Evolutionary conservation across 2,329 filamentous ascomycete species (phyloP).

Genomic region (Colletotrichum acutatum): DNA sequence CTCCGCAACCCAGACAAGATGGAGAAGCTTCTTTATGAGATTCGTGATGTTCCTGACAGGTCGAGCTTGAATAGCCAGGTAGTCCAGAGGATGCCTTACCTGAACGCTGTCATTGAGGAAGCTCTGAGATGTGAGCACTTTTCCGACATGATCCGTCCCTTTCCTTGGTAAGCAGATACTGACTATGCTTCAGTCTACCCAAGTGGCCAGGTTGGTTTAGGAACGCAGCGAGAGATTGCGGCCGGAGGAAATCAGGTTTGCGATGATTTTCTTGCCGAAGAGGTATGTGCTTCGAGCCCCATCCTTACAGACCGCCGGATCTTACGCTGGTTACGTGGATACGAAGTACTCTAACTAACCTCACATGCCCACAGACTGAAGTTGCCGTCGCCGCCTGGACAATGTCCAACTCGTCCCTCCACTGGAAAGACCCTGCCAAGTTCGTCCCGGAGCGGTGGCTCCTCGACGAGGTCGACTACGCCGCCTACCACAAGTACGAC

Average conservation of each 20-base stretch:
- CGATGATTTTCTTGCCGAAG: not conserved
- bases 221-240: not conserved
- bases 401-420: not conserved
- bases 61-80: not conserved
- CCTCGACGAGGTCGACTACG: not conserved
- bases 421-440: not conserved
- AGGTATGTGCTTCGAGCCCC: not conserved
- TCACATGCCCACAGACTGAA: not conserved
- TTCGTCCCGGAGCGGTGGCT: not conserved
- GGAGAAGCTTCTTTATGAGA: not conserved
- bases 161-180: not conserved
- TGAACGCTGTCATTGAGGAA: not conserved
- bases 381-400: not conserved
- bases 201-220: not conserved
- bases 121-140: not conserved
- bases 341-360: no score
- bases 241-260: not conserved
- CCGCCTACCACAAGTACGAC: not conserved
- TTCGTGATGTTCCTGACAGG: not conserved
- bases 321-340: no score
- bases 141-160: not conserved
- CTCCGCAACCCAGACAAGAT: not conserved
- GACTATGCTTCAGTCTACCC: not conserved
- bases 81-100: not conserved
- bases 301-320: no score